Conservation (phyloP, 176 grass and related monocot genomes). For the Lolium multiflorum region DNA sequence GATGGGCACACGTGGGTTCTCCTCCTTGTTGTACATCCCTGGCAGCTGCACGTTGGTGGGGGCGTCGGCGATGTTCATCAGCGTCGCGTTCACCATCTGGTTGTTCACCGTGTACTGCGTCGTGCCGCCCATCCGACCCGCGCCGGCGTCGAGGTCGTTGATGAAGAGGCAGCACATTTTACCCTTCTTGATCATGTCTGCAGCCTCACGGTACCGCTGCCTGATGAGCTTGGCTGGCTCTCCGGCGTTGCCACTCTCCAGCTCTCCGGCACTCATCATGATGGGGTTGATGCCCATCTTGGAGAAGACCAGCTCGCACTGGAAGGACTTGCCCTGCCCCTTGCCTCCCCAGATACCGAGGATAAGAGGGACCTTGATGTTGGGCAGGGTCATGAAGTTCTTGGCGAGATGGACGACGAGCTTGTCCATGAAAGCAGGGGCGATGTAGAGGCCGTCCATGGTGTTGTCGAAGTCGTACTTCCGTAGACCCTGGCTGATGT, state of each 20-base stretch:
- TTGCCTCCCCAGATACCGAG: constrained; percentile 82
- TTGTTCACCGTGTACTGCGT: constrained; percentile 89
- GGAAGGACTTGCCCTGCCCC: constrained; percentile 84
- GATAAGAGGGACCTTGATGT: constrained; percentile 80
- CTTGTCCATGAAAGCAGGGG: constrained; percentile 82
- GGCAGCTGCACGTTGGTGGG: constrained; percentile 85
- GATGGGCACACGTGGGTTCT: constrained; percentile 69
- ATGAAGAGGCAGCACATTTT: constrained; percentile 86
- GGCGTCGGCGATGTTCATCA: constrained; percentile 82
- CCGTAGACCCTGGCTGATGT: constrained; percentile 65
- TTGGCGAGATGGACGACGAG: constrained; percentile 74
- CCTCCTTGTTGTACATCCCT: constrained; percentile 81
- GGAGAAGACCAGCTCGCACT: constrained; percentile 73
- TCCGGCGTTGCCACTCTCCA: constrained; percentile 76
- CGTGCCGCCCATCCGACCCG: constrained; percentile 68
- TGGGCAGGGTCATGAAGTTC: constrained; percentile 76
- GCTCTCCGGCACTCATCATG: constrained; percentile 82
- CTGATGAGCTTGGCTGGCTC: constrained; percentile 77
- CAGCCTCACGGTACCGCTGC: constrained; percentile 73
- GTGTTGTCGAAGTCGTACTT: constrained; percentile 66
- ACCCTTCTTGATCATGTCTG: constrained; percentile 68
- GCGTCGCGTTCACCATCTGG: constrained; percentile 84
- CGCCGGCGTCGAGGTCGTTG: constrained; percentile 81
- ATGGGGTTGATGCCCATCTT: constrained; percentile 84
- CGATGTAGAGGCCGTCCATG: constrained; percentile 70